Conservation (phyloP, 805 yeast genomes). For the Candida odintsovae region DNA sequence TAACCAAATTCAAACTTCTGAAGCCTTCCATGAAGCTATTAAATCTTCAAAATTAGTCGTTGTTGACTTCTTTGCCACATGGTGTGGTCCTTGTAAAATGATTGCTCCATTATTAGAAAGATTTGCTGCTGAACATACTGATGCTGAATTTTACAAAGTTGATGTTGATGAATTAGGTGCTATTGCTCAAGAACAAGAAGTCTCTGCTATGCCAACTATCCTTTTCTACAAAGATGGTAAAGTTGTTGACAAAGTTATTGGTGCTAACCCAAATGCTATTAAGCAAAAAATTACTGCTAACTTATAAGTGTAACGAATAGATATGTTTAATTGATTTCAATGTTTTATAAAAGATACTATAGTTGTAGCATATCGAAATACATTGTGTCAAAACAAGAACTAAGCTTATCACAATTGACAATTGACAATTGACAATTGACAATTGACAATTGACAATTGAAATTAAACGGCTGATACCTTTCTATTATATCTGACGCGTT, state of each 20-base stretch:
- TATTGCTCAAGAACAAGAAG: conserved; percentile 61
- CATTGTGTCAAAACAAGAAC: no score
- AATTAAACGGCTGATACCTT: no score
- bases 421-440: no score
- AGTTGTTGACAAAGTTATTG: conserved; percentile 73
- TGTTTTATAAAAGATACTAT: neutral
- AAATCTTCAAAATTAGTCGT: conserved; percentile 68
- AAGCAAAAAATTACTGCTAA: conserved; percentile 57
- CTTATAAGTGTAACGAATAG: conserved; percentile 29
- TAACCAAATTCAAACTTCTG: conserved; percentile 38
- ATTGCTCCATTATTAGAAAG: conserved; percentile 90
- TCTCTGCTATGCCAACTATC: conserved; percentile 62
- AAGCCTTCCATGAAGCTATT: conserved; percentile 66
- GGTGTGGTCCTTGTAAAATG: conserved; percentile 99
- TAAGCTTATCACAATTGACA: no score
- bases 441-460: no score
- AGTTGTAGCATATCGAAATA: no score
- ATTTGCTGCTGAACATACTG: conserved; percentile 56
- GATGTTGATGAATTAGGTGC: conserved; percentile 83
- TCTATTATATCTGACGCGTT: no score
- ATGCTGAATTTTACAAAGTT: conserved; percentile 77
- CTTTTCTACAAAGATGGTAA: conserved; percentile 80
- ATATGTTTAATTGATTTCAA: neutral
- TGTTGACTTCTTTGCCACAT: conserved; percentile 92
- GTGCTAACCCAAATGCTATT: conserved; percentile 85